A percentile compares a stretch with the other conserved stretches of the same genome.
These are phyloP conservation scores for Clarireedia paspali DNA, from an alignment of 2,329 filamentous ascomycete genomes.

Conservation along the genomic window DNA sequence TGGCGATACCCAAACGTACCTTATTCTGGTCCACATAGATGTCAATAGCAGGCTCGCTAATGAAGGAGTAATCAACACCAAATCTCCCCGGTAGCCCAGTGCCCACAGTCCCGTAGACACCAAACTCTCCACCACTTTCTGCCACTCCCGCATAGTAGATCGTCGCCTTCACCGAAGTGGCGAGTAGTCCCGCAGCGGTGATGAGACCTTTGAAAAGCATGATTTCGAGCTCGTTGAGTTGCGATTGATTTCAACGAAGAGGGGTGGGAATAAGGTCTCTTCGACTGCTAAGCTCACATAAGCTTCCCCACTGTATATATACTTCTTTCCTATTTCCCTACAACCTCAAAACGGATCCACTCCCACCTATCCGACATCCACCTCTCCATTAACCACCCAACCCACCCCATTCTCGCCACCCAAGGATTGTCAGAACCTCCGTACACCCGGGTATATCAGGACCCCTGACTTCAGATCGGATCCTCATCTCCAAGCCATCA, in stretches of 20 bases:
- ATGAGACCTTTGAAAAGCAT: constrained; percentile 1
- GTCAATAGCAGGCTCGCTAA: constrained; percentile 38
- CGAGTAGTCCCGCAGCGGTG: neutral
- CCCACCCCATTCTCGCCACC: no score
- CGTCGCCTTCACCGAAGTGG: constrained; percentile 27
- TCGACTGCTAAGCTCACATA: no score
- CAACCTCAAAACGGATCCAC: no score
- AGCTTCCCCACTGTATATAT: no score
- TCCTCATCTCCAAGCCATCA: neutral
- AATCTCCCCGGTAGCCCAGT: constrained; percentile 42
- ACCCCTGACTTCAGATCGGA: no score
- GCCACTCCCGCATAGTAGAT: constrained; percentile 42
- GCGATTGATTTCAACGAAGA: neutral
- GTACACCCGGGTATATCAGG: no score
- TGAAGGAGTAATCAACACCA: constrained; percentile 43
- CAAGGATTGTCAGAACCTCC: no score
- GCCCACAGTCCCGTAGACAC: constrained; percentile 34
- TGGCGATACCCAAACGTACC: constrained; percentile 16
- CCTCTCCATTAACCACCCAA: no score
- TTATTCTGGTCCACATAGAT: constrained; percentile 39
- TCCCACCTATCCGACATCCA: no score
- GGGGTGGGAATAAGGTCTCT: neutral
- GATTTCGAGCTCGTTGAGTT: neutral
- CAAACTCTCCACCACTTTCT: constrained; percentile 41
- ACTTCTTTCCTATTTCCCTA: no score